These are phyloP conservation scores for Ascocoryne sarcoides DNA, from an alignment of 2,329 filamentous ascomycete genomes.

Conservation along the genomic window DNA sequence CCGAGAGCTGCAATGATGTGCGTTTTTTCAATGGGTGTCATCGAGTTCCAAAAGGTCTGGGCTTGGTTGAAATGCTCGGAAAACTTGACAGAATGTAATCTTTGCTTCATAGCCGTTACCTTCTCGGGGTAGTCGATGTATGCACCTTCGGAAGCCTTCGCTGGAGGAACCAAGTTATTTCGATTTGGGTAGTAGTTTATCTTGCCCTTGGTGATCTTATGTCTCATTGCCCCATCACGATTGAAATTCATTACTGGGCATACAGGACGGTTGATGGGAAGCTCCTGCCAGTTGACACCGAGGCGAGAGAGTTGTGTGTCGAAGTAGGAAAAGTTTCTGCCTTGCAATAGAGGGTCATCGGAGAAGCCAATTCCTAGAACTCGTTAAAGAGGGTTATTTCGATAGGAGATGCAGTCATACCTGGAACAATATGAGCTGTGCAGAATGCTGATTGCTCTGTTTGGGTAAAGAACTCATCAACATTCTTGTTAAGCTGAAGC, in stretches of 20 bases:
- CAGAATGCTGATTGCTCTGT: conserved; percentile 80
- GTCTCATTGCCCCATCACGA: conserved; percentile 64
- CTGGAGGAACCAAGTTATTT: conserved; percentile 53
- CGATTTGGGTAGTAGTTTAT: conserved; percentile 79
- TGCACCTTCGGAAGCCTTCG: conserved; percentile 50
- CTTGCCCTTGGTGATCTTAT: conserved; percentile 63
- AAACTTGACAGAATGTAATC: conserved; percentile 65
- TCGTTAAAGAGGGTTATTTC: too few relatives aligned
- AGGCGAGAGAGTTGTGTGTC: conserved; percentile 64
- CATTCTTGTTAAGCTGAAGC: conserved; percentile 68
- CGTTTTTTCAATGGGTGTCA: conserved; percentile 55
- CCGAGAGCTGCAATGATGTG: conserved; percentile 53
- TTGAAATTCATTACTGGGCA: conserved; percentile 70
- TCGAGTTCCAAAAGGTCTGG: conserved; percentile 75
- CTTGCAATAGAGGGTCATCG: conserved; percentile 66
- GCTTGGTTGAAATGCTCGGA: conserved; percentile 70
- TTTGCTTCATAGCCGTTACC: conserved; percentile 60
- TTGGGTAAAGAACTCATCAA: conserved; percentile 75
- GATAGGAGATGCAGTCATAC: too few relatives aligned
- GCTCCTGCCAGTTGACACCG: conserved; percentile 66
- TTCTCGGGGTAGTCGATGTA: conserved; percentile 62
- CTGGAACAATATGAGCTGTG: conserved; percentile 66
- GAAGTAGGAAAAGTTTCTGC: conserved; percentile 60
- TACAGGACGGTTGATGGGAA: conserved; percentile 68
- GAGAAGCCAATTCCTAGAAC: conserved; percentile 73